These are phyloP conservation scores for Pleurotus ostreatus DNA, from an alignment of 768 basidiomycete species.

Conservation along the genomic window DNA sequence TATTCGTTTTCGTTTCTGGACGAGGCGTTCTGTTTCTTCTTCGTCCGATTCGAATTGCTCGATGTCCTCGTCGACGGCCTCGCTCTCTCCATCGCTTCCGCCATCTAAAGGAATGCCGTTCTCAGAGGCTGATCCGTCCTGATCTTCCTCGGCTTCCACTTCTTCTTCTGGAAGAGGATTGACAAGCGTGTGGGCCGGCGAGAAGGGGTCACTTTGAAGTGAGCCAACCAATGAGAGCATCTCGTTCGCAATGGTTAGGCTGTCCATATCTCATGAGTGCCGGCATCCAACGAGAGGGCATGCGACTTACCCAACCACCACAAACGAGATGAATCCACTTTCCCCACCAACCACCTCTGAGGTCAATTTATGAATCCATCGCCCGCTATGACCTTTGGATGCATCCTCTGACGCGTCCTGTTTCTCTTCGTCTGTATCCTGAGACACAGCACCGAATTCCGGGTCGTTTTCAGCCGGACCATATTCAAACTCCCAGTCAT, in stretches of 20 bases:
- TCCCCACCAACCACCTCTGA: constrained; percentile 65
- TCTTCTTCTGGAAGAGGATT: constrained; percentile 7
- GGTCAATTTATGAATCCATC: constrained; percentile 76
- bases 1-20: not conserved
- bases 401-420: constrained; percentile 19
- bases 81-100: constrained; percentile 19
- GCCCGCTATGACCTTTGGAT: constrained; percentile 50
- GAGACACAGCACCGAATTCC: constrained; percentile 47
- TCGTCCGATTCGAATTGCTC: constrained; percentile 20
- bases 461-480: constrained; percentile 80
- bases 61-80: constrained; percentile 21
- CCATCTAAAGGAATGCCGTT: constrained; percentile 9
- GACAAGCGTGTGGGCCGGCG: constrained; percentile 46
- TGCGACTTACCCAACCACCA: constrained; percentile 75
- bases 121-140: constrained; percentile 9
- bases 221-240: constrained; percentile 91
- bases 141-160: constrained; percentile 14
- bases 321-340: constrained; percentile 71
- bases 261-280: constrained; percentile 25
- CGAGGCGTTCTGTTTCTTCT: not conserved
- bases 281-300: not conserved
- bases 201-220: constrained; percentile 73
- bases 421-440: constrained; percentile 20
- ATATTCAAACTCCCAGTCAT: constrained; percentile 83
- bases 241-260: constrained; percentile 86